phyloP scores from a whole-genome alignment of 192 early-diverging fungal genomes.

The Coemansia sp. region DNA sequence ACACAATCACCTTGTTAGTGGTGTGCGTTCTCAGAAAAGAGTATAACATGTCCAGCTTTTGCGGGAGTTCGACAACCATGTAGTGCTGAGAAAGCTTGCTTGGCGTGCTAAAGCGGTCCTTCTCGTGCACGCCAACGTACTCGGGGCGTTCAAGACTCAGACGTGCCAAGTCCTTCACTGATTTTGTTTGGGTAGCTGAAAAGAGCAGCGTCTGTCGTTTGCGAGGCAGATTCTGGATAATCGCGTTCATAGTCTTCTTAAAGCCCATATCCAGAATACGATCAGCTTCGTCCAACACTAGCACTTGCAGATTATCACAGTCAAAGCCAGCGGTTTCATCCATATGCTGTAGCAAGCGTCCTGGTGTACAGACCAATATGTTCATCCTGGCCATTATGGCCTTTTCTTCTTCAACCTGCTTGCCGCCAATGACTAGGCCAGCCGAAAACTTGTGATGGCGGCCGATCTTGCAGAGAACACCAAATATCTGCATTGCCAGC shows the following conservation, averaged over 20 bases:
- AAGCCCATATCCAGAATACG: conserved; percentile 88
- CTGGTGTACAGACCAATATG: conserved; percentile 79
- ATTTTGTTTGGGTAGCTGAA: conserved; percentile 97
- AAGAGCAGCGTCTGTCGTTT: conserved; percentile 92
- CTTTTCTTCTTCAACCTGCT: conserved; percentile 80
- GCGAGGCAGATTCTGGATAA: conserved; percentile 78
- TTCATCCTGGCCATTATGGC: conserved; percentile 75
- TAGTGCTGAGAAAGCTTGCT: conserved; percentile 82
- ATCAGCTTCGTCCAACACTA: conserved; percentile 85
- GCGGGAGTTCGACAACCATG: conserved; percentile 74
- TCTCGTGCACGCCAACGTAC: conserved; percentile 93
- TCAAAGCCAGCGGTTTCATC: conserved; percentile 89
- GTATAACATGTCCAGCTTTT: conserved; percentile 94
- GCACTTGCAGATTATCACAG: conserved; percentile 72
- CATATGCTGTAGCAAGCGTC: conserved; percentile 85
- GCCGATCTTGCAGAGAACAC: conserved; percentile 74
- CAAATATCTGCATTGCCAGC: conserved; percentile 89
- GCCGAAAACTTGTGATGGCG: conserved; percentile 79
- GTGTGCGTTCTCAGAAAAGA: conserved; percentile 95
- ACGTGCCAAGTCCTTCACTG: conserved; percentile 90
- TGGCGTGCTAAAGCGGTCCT: conserved; percentile 78
- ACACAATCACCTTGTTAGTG: conserved; percentile 86
- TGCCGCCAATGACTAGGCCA: conserved; percentile 92
- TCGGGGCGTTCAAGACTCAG: conserved; percentile 88
- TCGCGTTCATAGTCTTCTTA: conserved; percentile 77